Evolutionary conservation across 208 protist species (phyloP).

Genomic region (Leishmania amazonensis): DNA sequence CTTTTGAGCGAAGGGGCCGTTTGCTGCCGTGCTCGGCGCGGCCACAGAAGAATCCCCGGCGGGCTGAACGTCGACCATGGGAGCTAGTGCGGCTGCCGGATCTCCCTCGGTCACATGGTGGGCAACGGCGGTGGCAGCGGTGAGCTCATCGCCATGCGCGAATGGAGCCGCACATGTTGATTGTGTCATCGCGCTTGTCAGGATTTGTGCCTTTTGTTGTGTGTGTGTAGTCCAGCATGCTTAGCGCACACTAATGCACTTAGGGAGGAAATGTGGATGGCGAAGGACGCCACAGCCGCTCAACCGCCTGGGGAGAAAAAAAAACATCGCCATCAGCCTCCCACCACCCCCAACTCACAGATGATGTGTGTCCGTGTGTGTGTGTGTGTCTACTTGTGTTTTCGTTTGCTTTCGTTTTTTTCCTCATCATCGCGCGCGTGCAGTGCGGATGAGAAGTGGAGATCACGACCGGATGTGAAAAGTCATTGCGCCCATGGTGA

Average conservation of each 20-base stretch:
- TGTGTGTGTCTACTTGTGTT: neutral
- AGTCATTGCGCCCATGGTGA: neutral
- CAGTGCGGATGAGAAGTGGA: neutral
- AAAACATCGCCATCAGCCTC: slow-evolving; percentile 32
- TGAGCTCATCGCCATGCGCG: slow-evolving; percentile 94
- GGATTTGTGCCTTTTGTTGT: neutral
- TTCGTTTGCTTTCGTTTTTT: neutral
- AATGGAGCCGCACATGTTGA: slow-evolving; percentile 20
- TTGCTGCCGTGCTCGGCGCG: slow-evolving; percentile 93
- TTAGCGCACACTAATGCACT: neutral
- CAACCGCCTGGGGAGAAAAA: neutral
- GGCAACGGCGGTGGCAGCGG: slow-evolving; percentile 37
- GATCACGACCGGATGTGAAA: neutral
- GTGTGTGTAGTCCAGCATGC: neutral
- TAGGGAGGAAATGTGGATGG: neutral
- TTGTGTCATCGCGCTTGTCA: neutral
- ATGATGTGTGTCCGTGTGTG: neutral
- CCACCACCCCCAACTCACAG: neutral
- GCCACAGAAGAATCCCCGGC: slow-evolving; percentile 82
- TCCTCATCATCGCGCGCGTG: neutral
- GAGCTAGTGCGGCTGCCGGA: slow-evolving; percentile 95
- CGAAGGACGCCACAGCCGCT: neutral
- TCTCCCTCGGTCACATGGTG: slow-evolving; percentile 93
- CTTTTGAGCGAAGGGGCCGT: slow-evolving; percentile 98
- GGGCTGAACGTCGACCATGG: slow-evolving; percentile 77